Percentiles rank a stretch among this genome's conserved stretches.
Evolutionary conservation across 805 yeast genomes (phyloP).

Genomic region (Priceomyces castillae): DNA sequence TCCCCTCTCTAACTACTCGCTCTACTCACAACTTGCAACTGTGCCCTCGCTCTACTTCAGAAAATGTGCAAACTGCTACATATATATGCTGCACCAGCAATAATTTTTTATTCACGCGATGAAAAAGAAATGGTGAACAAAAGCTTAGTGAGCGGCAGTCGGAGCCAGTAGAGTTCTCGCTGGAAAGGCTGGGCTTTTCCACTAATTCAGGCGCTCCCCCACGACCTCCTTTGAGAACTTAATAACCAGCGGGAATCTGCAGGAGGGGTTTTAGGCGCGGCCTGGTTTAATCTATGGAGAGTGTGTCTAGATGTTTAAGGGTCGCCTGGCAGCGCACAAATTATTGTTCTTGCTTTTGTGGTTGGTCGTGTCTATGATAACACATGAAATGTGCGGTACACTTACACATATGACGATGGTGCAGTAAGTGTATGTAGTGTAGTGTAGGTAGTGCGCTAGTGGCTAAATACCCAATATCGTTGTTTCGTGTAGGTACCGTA

Average conservation of each 20-base stretch:
- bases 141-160: not conserved
- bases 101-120: not conserved
- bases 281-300: not conserved
- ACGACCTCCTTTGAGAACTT: not conserved
- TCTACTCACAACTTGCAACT: not conserved
- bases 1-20: not conserved
- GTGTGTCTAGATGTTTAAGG: too few species aligned
- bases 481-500: too few species aligned
- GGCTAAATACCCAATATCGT: too few species aligned
- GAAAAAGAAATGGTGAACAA: not conserved
- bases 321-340: not conserved
- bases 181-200: not conserved
- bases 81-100: constrained; percentile 1
- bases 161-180: not conserved
- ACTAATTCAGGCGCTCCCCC: not conserved
- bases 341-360: too few species aligned
- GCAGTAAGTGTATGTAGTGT: too few species aligned
- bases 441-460: too few species aligned
- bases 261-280: not conserved
- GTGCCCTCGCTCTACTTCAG: not conserved
- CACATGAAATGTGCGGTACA: too few species aligned
- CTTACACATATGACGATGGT: too few species aligned
- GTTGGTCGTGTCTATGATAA: too few species aligned
- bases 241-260: not conserved
- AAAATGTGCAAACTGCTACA: constrained; percentile 2